phyloP scores from a whole-genome alignment of 495 filamentous ascomycete species.

The Penicillium diatomitis region DNA sequence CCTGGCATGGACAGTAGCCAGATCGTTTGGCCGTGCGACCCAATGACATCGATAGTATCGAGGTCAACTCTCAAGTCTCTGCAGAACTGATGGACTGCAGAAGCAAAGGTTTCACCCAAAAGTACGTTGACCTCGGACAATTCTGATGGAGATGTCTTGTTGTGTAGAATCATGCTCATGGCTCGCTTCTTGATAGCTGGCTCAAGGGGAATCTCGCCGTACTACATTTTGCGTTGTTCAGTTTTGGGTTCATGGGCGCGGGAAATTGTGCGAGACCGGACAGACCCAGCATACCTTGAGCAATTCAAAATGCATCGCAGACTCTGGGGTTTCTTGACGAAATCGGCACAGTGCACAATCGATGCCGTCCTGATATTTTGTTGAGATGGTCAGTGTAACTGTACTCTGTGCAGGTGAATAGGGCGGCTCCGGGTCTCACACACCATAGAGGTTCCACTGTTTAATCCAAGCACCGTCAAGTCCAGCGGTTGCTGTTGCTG shows the following conservation, averaged over 20 bases:
- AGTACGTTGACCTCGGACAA: slow-evolving; percentile 46
- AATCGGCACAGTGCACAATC: slow-evolving; percentile 45
- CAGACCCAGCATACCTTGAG: slow-evolving; percentile 16
- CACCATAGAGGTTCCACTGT: slow-evolving; percentile 36
- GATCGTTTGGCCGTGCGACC: slow-evolving; percentile 51
- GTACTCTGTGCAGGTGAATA: background rate
- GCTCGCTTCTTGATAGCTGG: slow-evolving; percentile 46
- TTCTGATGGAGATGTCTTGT: slow-evolving; percentile 42
- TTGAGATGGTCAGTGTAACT: too few relatives aligned
- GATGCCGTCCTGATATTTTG: slow-evolving; percentile 30
- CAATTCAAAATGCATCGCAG: slow-evolving; percentile 41
- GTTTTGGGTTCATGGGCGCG: slow-evolving; percentile 1
- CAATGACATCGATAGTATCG: slow-evolving; percentile 43
- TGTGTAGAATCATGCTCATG: slow-evolving; percentile 46
- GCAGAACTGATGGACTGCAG: slow-evolving; percentile 39
- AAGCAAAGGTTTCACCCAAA: slow-evolving; percentile 43
- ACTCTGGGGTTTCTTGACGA: slow-evolving; percentile 37
- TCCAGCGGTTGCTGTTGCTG: slow-evolving; percentile 11
- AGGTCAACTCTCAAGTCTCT: slow-evolving; percentile 35
- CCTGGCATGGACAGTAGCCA: slow-evolving; percentile 48
- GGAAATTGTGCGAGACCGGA: background rate
- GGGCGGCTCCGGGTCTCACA: background rate
- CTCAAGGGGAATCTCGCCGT: slow-evolving; percentile 38
- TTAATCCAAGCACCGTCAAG: slow-evolving; percentile 43
- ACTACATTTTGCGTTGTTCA: slow-evolving; percentile 10